Evolutionary conservation across 129 eudicot genomes (phyloP), one percentile per base, ranked within the genome.

Genomic region (Artemisia argyi): DNA sequence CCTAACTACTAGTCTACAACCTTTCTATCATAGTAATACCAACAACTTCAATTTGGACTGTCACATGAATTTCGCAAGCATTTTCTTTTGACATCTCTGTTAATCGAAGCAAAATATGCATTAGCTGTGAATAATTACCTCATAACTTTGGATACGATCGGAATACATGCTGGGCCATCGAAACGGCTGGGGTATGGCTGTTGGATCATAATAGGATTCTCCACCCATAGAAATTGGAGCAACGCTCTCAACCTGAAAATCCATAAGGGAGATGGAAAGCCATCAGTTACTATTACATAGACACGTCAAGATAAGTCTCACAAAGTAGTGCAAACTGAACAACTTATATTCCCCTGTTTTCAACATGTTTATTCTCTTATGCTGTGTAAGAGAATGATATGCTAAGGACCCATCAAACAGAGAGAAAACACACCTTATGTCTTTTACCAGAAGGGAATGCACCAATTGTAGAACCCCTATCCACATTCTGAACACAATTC

Each of bases 401-500:
- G 39, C 51, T 16, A 1, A 20, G 50, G 68, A 35, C 7, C 26
- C 50, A 63, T 35, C 22, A 32, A 39, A 39, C 15, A 2, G 18
- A 42, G n/a, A 15, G 66, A 71, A 57, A 22, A 14, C 75, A 35
- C 65, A 85, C 96, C 96, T 85, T 81, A 61, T 73, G 68, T 47
- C 85, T 79, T 84, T 92, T 89, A 54, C 82, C 79, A 66, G 73
- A 69, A 55, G 77, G 79, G 60, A 71, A 64, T 73, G 66, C 80
- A 49, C 15, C 12, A 71, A 81, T 17, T 18, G 73, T 61, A 60
- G 42, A 73, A 16, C 81, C 78, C 68, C 79, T 61, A 12, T 76
- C 82, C 69, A 73, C 24, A 47, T 71, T 76, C 60, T 75, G 71
- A 57, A 68, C 55, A 16, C 62, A 76, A 52, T 62, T 80, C 66